These are phyloP conservation scores for Calonectria pseudoturangicola DNA, from an alignment of 2,329 filamentous ascomycete species.

Conservation along the genomic window DNA sequence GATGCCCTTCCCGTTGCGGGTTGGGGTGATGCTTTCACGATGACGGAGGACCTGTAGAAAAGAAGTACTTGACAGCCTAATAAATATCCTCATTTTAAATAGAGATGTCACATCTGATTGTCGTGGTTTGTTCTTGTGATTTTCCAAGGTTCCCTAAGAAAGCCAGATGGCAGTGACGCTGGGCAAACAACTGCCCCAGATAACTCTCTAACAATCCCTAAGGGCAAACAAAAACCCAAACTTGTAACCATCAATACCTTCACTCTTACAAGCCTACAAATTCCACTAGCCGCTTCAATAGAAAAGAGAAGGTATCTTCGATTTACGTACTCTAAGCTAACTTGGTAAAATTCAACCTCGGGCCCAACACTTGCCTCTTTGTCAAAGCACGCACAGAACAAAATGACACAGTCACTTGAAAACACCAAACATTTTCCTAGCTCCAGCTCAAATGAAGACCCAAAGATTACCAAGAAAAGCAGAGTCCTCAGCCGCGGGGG, in stretches of 20 bases:
- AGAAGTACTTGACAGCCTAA: background rate
- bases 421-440: background rate
- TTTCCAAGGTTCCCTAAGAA: background rate
- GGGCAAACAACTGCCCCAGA: background rate
- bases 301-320: background rate
- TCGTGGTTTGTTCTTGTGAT: background rate
- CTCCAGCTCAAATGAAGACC: background rate
- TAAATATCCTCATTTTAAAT: background rate
- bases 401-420: slow-evolving; percentile 8
- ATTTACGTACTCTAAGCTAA: background rate
- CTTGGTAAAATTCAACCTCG: background rate
- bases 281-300: background rate
- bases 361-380: background rate
- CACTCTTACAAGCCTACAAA: background rate
- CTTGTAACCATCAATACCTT: background rate
- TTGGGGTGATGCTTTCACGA: background rate
- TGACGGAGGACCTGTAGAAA: background rate
- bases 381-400: background rate
- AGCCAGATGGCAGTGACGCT: background rate
- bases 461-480: background rate
- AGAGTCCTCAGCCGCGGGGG: slow-evolving; percentile 38
- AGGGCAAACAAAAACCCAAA: background rate
- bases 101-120: background rate
- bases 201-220: background rate
- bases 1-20: background rate